Evolutionary conservation across 176 grass and related monocot genomes (phyloP), one percentile per base, ranked within the genome.

Genomic region (Phragmites australis): DNA sequence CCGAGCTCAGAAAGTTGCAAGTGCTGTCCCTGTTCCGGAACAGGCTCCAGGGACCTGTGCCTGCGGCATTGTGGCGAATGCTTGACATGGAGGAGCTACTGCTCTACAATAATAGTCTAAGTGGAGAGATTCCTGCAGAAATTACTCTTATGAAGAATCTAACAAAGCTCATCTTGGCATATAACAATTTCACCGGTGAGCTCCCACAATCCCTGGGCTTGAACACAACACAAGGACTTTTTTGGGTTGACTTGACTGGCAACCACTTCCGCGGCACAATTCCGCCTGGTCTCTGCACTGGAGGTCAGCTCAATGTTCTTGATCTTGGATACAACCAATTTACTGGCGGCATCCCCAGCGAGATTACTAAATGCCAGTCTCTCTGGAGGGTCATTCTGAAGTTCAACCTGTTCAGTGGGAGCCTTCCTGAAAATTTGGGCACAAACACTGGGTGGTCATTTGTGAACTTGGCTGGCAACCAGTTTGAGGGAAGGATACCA

Each of bases 21-120:
- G 73, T 14, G 6, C 15, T 93, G 8, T 73, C 80, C 37, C 77
- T 93, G 53, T 93, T 49, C 76, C 61, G 47, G 22, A 93, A 93
- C 64, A 57, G 16, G 40, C 76, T 93, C 8, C 41, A 82, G 6
- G 91, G 91, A 31, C 22, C 50, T 0, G 74, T 93, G n/a, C 91
- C 91, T 0, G 12, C 34, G 1, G 75, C 78, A 0, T 21, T 93
- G 67, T 84, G 80, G 84, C 68, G 6, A 64, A 74, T 93, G 91
- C 10, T 66, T n/a, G 69, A 65, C 71, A 62, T 93, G 50, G 59
- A 60, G 84, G 56, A 75, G 59, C 9, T 87, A 40, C 25, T 23
- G 0, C 81, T 93, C 41, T 74, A 74, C 60, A 82, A 93, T 73
- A 93, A 93, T 22, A 78, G 77, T 23, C 49, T 93, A 2, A 85